Percentiles rank a stretch among this genome's conserved stretches.
Conservation (phyloP, 768 basidiomycete genomes). For the Trametes meyenii region DNA sequence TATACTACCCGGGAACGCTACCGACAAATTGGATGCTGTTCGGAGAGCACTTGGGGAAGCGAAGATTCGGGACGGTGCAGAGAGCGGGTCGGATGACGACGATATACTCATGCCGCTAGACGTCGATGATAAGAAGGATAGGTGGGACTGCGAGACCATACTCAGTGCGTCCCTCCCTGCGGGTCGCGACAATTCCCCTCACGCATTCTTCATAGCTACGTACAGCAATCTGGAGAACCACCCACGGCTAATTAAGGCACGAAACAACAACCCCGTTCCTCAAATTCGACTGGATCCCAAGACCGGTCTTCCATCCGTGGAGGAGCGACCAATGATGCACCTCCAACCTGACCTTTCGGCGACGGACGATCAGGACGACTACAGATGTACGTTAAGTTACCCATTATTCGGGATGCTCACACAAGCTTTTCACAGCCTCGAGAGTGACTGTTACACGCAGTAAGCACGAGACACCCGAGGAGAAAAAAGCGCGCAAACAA, state of each 20-base stretch:
- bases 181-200: background rate
- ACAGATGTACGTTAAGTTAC: constrained; percentile 4
- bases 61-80: constrained; percentile 50
- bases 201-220: constrained; percentile 58
- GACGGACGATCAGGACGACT: constrained; percentile 33
- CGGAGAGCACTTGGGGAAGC: constrained; percentile 79
- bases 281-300: constrained; percentile 75
- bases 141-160: constrained; percentile 98
- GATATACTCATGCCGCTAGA: constrained; percentile 44
- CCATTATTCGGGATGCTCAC: constrained; percentile 1
- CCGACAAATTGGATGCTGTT: constrained; percentile 80
- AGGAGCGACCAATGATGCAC: constrained; percentile 28
- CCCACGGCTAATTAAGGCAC: constrained; percentile 80
- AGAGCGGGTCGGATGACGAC: constrained; percentile 51
- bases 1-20: constrained; percentile 69
- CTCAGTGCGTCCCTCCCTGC: constrained; percentile 60
- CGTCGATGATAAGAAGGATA: constrained; percentile 62
- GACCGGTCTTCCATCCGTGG: constrained; percentile 70
- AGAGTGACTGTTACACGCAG: constrained; percentile 65
- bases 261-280: constrained; percentile 53
- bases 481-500: constrained; percentile 71
- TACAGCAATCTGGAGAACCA: constrained; percentile 99
- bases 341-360: constrained; percentile 4
- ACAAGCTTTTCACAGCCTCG: constrained; percentile 23
- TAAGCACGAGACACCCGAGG: constrained; percentile 75